These are phyloP conservation scores for Ophiostoma sp. DNA, from an alignment of 2,329 filamentous ascomycete genomes.

Conservation along the genomic window DNA sequence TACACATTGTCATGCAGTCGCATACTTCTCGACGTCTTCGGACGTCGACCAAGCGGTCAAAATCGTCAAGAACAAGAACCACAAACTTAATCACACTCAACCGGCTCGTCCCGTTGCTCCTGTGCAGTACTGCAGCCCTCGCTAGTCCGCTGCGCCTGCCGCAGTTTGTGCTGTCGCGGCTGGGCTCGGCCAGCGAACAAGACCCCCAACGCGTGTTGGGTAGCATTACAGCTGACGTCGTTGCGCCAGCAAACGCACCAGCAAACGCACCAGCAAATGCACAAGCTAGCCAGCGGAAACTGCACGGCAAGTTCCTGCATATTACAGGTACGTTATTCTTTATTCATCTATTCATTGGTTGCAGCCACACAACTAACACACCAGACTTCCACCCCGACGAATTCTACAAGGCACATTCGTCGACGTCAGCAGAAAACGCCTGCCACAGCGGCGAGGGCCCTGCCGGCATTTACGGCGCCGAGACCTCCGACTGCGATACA, in stretches of 20 bases:
- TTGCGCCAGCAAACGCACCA: slow-evolving; percentile 17
- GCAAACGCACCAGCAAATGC: slow-evolving; percentile 7
- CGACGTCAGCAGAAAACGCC: slow-evolving; percentile 60
- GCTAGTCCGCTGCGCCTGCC: slow-evolving; percentile 29
- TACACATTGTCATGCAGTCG: slow-evolving; percentile 13
- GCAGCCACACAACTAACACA: neutral
- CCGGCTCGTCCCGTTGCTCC: slow-evolving; percentile 15
- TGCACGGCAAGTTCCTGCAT: slow-evolving; percentile 76
- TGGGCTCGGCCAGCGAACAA: slow-evolving; percentile 9
- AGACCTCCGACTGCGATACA: slow-evolving; percentile 83
- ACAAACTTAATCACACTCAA: neutral
- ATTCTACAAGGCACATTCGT: slow-evolving; percentile 75
- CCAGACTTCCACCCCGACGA: slow-evolving; percentile 87
- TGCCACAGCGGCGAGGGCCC: slow-evolving; percentile 76
- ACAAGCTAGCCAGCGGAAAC: slow-evolving; percentile 38
- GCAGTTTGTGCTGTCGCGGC: slow-evolving; percentile 18
- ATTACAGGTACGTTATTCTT: slow-evolving; percentile 63
- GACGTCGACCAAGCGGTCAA: neutral
- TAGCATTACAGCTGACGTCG: slow-evolving; percentile 7
- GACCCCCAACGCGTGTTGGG: slow-evolving; percentile 26
- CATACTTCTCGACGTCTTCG: slow-evolving; percentile 9
- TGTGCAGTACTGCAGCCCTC: slow-evolving; percentile 33
- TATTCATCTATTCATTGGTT: too few species aligned
- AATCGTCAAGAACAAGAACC: neutral
- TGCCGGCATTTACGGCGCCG: slow-evolving; percentile 77